phyloP scores from a whole-genome alignment of 1,284 basidiomycete species.

The Sporisorium sorghi region DNA sequence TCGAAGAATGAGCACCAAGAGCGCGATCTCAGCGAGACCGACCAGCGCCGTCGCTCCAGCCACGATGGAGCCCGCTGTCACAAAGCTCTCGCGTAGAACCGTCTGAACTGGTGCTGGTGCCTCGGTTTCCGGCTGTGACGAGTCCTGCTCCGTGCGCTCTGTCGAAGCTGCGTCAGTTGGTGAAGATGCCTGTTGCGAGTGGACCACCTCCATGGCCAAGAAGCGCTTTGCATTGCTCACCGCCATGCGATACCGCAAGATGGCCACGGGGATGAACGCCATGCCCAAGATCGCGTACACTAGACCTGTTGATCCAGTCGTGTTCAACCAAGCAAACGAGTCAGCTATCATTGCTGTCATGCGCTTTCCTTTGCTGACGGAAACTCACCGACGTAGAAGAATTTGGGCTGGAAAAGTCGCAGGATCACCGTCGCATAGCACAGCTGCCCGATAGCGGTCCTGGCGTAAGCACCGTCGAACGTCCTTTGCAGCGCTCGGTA shows the following conservation, averaged over 20 bases:
- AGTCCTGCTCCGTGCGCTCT: slow-evolving; percentile 6
- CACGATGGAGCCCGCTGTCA: slow-evolving; percentile 82
- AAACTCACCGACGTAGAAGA: slow-evolving; percentile 46
- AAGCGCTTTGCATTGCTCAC: slow-evolving; percentile 54
- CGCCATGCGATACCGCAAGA: slow-evolving; percentile 66
- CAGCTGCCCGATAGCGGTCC: slow-evolving; percentile 79
- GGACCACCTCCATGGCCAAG: slow-evolving; percentile 21
- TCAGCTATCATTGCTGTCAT: no score
- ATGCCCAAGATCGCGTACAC: slow-evolving; percentile 15
- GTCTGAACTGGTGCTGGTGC: slow-evolving; percentile 63
- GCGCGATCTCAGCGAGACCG: slow-evolving; percentile 75
- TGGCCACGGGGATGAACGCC: slow-evolving; percentile 71
- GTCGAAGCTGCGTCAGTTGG: neutral
- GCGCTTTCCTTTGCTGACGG: neutral
- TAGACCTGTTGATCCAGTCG: slow-evolving; percentile 10
- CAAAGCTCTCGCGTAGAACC: slow-evolving; percentile 79
- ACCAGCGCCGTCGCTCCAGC: slow-evolving; percentile 76
- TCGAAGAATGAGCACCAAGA: slow-evolving; percentile 75
- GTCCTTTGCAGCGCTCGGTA: slow-evolving; percentile 81
- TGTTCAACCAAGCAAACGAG: no score
- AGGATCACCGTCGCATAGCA: slow-evolving; percentile 81
- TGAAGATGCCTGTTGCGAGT: neutral
- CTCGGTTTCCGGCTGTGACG: neutral
- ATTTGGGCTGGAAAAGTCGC: slow-evolving; percentile 74
- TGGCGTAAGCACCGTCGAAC: slow-evolving; percentile 82